Conservation (phyloP, 768 basidiomycete species). For the Agaricus bisporus region DNA sequence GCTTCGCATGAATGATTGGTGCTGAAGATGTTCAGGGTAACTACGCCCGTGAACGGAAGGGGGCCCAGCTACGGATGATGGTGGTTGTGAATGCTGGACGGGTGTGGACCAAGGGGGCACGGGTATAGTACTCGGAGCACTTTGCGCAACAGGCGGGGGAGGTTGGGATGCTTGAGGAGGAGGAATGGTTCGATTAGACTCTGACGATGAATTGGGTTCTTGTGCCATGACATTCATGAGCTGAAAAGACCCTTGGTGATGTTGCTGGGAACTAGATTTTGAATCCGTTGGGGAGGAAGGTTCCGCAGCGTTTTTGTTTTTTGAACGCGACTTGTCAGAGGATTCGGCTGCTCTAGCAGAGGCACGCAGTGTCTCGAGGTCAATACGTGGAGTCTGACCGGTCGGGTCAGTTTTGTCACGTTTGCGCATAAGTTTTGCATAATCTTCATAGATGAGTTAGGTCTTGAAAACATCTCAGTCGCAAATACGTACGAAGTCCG, state of each 20-base stretch:
- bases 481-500: slow-evolving; percentile 63
- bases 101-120: slow-evolving; percentile 9
- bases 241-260: slow-evolving; percentile 60
- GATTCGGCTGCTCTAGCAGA: slow-evolving; percentile 57
- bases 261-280: slow-evolving; percentile 19
- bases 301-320: slow-evolving; percentile 14
- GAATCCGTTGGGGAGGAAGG: slow-evolving; percentile 24
- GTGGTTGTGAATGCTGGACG: slow-evolving; percentile 10
- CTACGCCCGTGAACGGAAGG: slow-evolving; percentile 17
- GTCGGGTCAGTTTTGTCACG: slow-evolving; percentile 59
- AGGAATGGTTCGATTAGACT: slow-evolving; percentile 8
- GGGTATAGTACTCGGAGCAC: not conserved
- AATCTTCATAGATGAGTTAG: slow-evolving; percentile 40
- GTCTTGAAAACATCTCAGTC: slow-evolving; percentile 1
- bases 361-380: slow-evolving; percentile 71
- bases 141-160: not conserved
- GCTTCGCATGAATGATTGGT: slow-evolving; percentile 43
- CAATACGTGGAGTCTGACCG: slow-evolving; percentile 53
- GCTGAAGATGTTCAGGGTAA: slow-evolving; percentile 28
- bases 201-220: slow-evolving; percentile 15
- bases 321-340: slow-evolving; percentile 7
- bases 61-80: slow-evolving; percentile 11
- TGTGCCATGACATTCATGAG: slow-evolving; percentile 33
- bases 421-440: slow-evolving; percentile 79
- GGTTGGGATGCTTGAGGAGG: slow-evolving; percentile 4